Base-by-base conservation (phyloP, 2,329 filamentous ascomycete species). In the Aspergillus spinulosporus region DNA sequence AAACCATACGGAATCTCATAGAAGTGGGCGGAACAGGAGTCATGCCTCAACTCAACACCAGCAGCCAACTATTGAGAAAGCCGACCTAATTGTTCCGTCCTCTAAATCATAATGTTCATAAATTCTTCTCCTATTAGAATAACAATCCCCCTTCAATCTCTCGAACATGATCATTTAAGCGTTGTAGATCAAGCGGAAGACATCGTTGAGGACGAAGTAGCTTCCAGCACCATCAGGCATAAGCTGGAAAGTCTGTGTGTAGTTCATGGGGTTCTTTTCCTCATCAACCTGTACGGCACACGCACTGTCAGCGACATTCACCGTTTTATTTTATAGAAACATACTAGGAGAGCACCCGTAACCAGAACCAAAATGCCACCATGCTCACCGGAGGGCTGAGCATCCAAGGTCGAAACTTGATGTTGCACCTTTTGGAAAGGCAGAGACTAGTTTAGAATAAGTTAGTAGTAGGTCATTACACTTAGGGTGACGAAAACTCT, bases 141-240 rank as follows among this genome's bases (percentile, higher is more conserved):
- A 11, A 47, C 31, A 34, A 21, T 34, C 31, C 29, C 14, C 31
- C 7, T 47, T 11, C 29, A 28, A 44, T 34, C 29, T 28, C 42
- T 26, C 12, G 14, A 28, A 40, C 34, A 28, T 44, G 65, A 52
- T 56, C 28, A 12, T 43, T 31, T 54, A 54, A 54, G 52, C 66
- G 49, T 67, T 62, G 76, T 89, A 93, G 66, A 96, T 84, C 60
- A 97, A 84, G 78, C 90, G 90, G 86, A 97, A 97, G 74, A 97
- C 79, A 75, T 97, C 93, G 82, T 97, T 97, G 80, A 87, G 88
- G 72, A 97, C 89, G 74, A 85, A 97, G 81, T 88, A 96, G 77
- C 82, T 86, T 66, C 86, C 88, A 49, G 68, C 64, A 29, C 76
- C 76, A 54, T 91, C 88, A 59, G 85, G 87, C 63, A 85, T 76